Evolutionary conservation across 1,284 basidiomycete species (phyloP).

Genomic region (Pseudozyma tsukubaensis): DNA sequence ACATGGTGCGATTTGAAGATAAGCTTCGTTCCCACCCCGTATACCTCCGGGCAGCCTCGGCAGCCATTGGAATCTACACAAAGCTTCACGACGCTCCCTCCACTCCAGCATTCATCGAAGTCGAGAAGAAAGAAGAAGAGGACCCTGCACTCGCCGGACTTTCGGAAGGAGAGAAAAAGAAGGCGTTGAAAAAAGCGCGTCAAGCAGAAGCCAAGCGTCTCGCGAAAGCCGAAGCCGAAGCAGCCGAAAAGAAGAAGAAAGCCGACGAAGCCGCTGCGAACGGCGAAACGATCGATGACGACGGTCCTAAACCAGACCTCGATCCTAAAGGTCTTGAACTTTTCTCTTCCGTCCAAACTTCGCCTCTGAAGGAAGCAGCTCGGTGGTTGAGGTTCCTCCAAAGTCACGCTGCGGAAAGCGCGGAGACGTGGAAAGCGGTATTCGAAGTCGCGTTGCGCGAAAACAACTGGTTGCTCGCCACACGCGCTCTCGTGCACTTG

Average conservation of each 20-base stretch:
- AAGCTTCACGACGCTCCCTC: slow-evolving; percentile 61
- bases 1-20: slow-evolving; percentile 86
- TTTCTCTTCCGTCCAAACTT: slow-evolving; percentile 23
- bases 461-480: slow-evolving; percentile 82
- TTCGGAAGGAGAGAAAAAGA: slow-evolving; percentile 40
- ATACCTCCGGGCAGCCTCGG: slow-evolving; percentile 81
- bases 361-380: slow-evolving; percentile 80
- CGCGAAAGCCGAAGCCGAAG: slow-evolving; percentile 35
- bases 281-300: slow-evolving; percentile 77
- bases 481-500: slow-evolving; percentile 77
- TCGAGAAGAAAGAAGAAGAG: slow-evolving; percentile 54
- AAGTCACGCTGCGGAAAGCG: slow-evolving; percentile 70
- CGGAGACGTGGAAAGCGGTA: slow-evolving; percentile 79
- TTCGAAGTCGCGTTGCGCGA: slow-evolving; percentile 86
- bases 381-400: slow-evolving; percentile 80
- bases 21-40: slow-evolving; percentile 78
- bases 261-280: slow-evolving; percentile 41
- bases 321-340: slow-evolving; percentile 61
- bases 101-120: slow-evolving; percentile 54
- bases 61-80: slow-evolving; percentile 80
- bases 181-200: slow-evolving; percentile 39
- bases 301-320: slow-evolving; percentile 73
- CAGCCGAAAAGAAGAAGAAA: slow-evolving; percentile 33
- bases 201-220: slow-evolving; percentile 36
- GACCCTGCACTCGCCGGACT: slow-evolving; percentile 18